These are phyloP conservation scores for Zygnema circumcarinatum DNA, from an alignment of 139 green algal genomes.

Conservation along the genomic window DNA sequence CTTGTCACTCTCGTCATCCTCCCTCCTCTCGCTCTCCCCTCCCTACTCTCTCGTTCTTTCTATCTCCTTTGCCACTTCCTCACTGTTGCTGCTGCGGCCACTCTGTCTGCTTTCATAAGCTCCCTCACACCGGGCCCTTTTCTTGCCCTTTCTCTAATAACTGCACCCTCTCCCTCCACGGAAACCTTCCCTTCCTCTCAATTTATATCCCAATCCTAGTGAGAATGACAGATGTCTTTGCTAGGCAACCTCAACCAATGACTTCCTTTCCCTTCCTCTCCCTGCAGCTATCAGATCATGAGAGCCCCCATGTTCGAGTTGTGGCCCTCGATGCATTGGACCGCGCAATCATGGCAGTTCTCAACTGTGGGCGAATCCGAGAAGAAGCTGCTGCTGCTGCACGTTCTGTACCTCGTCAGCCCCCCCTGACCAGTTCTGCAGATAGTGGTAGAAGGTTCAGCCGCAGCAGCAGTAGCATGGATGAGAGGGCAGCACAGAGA, in stretches of 20 bases:
- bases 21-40: neutral
- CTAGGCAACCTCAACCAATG: too few species aligned
- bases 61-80: too few species aligned
- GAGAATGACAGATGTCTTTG: too few species aligned
- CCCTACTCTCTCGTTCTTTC: neutral
- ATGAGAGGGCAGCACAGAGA: neutral
- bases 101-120: too few species aligned
- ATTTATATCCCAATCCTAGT: too few species aligned
- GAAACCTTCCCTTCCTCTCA: too few species aligned
- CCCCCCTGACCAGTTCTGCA: neutral
- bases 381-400: constrained; percentile 8
- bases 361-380: constrained; percentile 14
- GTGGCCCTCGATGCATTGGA: constrained; percentile 54
- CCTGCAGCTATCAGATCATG: constrained; percentile 30
- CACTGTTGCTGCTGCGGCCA: too few species aligned
- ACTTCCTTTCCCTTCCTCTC: neutral
- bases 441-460: neutral
- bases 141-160: neutral
- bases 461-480: neutral
- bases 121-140: too few species aligned
- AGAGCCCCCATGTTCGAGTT: constrained; percentile 41
- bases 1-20: too few species aligned
- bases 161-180: neutral
- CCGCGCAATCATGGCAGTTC: constrained; percentile 35
- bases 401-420: neutral